Conservation (phyloP, 371 early-diverging fungal species). For the Mortierella sp. region DNA sequence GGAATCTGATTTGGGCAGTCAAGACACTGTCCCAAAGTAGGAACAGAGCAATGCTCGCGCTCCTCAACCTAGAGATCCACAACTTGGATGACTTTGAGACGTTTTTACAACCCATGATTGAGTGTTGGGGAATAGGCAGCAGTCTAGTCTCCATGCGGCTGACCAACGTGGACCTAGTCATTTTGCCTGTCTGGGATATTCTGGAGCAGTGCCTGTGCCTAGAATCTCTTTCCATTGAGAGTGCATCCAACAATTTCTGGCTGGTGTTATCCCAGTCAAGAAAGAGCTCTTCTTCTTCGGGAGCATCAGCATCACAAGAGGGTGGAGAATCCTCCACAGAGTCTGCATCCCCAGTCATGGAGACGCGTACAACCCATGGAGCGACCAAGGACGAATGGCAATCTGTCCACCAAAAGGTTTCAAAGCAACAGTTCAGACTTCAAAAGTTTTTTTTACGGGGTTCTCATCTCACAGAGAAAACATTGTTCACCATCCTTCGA, state of each 20-base stretch:
- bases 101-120: conserved; percentile 16
- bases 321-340: no score
- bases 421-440: conserved; percentile 7
- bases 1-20: conserved; percentile 9
- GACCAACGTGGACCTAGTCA: neutral
- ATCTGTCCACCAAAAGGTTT: neutral
- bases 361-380: no score
- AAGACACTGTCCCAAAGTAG: neutral
- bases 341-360: no score
- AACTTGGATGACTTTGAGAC: conserved; percentile 18
- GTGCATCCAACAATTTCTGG: conserved; percentile 4
- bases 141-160: conserved; percentile 13
- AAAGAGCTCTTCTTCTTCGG: neutral
- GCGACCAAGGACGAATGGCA: neutral
- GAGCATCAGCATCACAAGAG: no score
- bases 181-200: conserved; percentile 12
- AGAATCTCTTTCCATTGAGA: conserved; percentile 14
- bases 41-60: conserved; percentile 4
- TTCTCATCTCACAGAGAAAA: conserved; percentile 10
- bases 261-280: conserved; percentile 6
- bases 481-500: conserved; percentile 12
- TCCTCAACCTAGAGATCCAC: conserved; percentile 12
- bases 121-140: neutral
- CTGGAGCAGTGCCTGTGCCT: conserved; percentile 15
- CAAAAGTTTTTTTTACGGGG: conserved; percentile 16